These are phyloP conservation scores for Hymenoscyphus occultus DNA, from an alignment of 2,329 filamentous ascomycete species.

Conservation along the genomic window DNA sequence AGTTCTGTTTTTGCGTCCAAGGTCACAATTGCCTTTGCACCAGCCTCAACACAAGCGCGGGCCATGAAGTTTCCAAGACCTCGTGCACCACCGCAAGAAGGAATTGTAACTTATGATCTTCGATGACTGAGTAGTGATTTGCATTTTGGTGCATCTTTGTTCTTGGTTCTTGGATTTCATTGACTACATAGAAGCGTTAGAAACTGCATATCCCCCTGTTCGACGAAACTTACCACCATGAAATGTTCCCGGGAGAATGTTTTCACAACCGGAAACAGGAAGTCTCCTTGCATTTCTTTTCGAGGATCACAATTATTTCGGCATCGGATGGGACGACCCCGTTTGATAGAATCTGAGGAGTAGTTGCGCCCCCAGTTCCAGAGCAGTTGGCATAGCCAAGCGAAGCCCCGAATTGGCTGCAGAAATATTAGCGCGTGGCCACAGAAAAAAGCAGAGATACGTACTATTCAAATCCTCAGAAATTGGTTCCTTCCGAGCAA, in stretches of 20 bases:
- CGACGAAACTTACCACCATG: no score
- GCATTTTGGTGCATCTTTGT: no score
- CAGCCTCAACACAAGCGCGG: slow-evolving; percentile 71
- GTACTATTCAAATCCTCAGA: slow-evolving; percentile 50
- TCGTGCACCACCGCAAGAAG: slow-evolving; percentile 59
- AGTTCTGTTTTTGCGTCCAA: slow-evolving; percentile 75
- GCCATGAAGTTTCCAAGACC: slow-evolving; percentile 79
- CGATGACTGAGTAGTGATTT: no score
- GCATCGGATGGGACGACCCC: slow-evolving; percentile 45
- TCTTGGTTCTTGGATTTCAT: no score
- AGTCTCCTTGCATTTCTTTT: slow-evolving; percentile 45
- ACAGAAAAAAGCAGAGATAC: slow-evolving; percentile 13
- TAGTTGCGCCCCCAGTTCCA: slow-evolving; percentile 44
- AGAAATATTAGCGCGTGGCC: slow-evolving; percentile 11
- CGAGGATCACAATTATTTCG: slow-evolving; percentile 52
- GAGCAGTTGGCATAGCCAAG: slow-evolving; percentile 52
- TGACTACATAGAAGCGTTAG: no score
- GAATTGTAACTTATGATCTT: not conserved
- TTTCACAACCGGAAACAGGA: slow-evolving; percentile 37
- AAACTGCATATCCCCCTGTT: no score
- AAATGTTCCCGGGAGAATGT: no score
- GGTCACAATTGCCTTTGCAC: slow-evolving; percentile 69
- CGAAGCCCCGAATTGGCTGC: slow-evolving; percentile 52
- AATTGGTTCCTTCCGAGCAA: no score
- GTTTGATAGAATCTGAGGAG: slow-evolving; percentile 49